Evolutionary conservation across 768 basidiomycete genomes (phyloP), one percentile per base, ranked within the genome.

Genomic region (Fomitopsis serialis): DNA sequence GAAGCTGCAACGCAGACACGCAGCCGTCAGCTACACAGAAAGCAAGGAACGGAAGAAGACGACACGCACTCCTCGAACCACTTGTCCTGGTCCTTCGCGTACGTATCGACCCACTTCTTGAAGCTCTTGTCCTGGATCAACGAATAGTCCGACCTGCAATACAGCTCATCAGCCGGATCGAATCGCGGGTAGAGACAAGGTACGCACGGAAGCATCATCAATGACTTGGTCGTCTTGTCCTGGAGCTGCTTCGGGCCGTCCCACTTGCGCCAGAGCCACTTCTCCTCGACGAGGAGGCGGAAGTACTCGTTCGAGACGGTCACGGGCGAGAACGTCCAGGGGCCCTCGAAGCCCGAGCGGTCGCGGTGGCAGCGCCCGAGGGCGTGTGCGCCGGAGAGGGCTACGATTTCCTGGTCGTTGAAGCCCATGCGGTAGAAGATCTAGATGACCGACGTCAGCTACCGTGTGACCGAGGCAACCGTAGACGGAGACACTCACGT

Each of bases 191-290:
- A n/a, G n/a, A n/a, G n/a, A n/a, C n/a, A n/a, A 27, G 35, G 32
- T 42, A 81, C 87, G 52, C 68, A 92, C 86, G 93, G 93, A 43
- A 98, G 74, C 95, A 98, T 98, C 95, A 98, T 98, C 48, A 98
- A 75, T 23, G 82, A 70, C 62, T 80, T 80, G 40, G 93, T 94
- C 72, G 81, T 84, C 81, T 92, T 94, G 74, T 98, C 96, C 70
- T 89, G 85, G 53, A 87, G 85, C 73, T 97, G 95, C 74, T 92
- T 93, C 21, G 94, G 92, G 49, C 92, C 95, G 56, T 74, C 72
- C 93, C 96, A 98, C 71, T 94, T 96, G 73, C 80, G 88, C 94
- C 94, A 96, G n/a, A 84, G 77, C 89, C 90, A 92, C 81, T 83
- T 91, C 77, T 97, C 93, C 61, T 85, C 79, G 62, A 92, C 82